phyloP scores from a whole-genome alignment of 179 eudicot species.

The Silene vulgaris region DNA sequence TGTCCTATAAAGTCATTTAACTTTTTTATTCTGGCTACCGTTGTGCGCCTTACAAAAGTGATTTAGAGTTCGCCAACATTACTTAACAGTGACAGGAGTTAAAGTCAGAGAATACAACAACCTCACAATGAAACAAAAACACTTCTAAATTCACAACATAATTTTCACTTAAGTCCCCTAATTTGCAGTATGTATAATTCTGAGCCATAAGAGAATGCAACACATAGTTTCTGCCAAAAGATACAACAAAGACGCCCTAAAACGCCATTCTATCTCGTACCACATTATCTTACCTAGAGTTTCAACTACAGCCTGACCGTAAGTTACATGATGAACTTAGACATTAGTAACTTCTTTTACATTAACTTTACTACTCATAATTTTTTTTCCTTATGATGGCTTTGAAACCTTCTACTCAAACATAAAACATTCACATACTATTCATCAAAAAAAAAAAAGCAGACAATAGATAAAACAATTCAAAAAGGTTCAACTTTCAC shows the following conservation, averaged over 20 bases:
- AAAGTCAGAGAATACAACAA: neutral
- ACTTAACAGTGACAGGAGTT: neutral
- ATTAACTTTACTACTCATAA: neutral
- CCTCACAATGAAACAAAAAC: neutral
- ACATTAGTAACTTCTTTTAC: neutral
- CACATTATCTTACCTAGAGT: neutral
- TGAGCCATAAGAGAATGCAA: neutral
- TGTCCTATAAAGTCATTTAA: neutral
- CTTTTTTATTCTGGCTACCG: neutral
- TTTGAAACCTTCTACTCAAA: neutral
- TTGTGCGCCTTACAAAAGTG: neutral
- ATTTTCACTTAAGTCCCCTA: neutral
- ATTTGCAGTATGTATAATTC: neutral
- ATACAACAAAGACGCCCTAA: neutral
- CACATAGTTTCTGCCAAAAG: too few species aligned
- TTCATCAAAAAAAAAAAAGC: neutral
- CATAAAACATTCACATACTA: neutral
- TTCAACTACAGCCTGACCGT: neutral
- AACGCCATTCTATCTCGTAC: neutral
- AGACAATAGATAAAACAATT: neutral
- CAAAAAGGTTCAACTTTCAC: conserved; percentile 2
- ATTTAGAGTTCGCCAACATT: neutral
- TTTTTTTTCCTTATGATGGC: neutral
- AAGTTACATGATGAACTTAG: neutral
- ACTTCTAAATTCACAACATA: neutral